Evolutionary conservation across 176 grass and related monocot species (phyloP), one percentile per base, ranked within the genome.

Genomic region (Pontederia paniculata): DNA sequence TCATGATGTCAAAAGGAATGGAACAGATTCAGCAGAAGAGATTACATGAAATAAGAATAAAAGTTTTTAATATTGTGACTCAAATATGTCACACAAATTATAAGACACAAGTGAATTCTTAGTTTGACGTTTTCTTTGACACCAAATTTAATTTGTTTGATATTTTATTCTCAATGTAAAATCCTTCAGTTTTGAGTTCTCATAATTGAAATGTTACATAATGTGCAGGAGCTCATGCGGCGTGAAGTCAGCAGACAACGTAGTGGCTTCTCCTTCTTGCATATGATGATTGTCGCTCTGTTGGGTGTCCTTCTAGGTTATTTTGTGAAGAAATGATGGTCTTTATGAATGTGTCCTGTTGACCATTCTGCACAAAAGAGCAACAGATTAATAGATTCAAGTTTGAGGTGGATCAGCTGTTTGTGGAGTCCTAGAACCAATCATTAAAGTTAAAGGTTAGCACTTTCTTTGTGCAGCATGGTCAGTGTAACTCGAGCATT

Each of bases 311-410:
- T 88, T 52, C 20, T 84, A 13, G 85, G 85, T 46, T 89, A 84
- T 72, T 42, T 84, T 48, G 64, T 84, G 77, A 89, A 89, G 58
- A 74, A 77, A 52, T 84, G 59, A 77, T 75, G 57, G 71, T 71
- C 11, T 56, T 57, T 43, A 21, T 14, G 19, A 28, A 54, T 8
- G 18, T 22, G 21, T 48, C 51, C 44, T 25, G 45, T 44, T 59
- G 52, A 66, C 45, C 17, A 73, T 51, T 50, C 48, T 57, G 0
- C 51, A 68, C 17, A 48, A 25, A 60, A 60, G 48, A 60, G 68
- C 31, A 63, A 54, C 17, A 31, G 28, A 42, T 37, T 37, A 37
- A 56, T 5, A 23, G 54, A 12, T 18, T 55, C 11, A 11, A 1
- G 10, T 17, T 23, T 22, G 1, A 55, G 9, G 21, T 23, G 19